Base-by-base conservation (phyloP, 2,329 filamentous ascomycete genomes). In the Penicillium hesseltinei region DNA sequence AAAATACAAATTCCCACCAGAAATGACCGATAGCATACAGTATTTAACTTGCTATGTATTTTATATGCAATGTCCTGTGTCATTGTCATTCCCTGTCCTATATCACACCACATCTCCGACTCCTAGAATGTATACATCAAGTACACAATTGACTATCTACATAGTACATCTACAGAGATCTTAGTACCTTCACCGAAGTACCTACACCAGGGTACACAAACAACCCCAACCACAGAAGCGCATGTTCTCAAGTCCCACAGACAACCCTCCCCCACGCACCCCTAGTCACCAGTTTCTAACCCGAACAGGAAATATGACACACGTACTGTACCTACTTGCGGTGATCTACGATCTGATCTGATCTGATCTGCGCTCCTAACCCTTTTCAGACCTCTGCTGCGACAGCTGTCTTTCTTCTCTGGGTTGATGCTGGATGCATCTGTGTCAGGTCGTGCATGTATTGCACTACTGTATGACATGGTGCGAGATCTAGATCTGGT, bases 401-500 rank as follows among this genome's bases (percentile, higher is more conserved):
- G 25, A 15, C 10, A 17, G 43, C 17, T 29, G 25, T 8, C 7
- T 29, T 33, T 23, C 13, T 19, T 17, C 17, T 23, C 45, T 31
- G 2, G 40, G 40, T 38, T 56, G 25, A 56, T 56, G 46, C 53
- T 6, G 19, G 39, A 23, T 19, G 23, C 4, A 19, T 51, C 15
- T 45, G 53, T 56, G 40, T 35, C 25, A 55, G 23, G 53, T 51
- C 19, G 19, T 21, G 39, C 39, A 21, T 31, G 17, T 40, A 36
- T 49, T 21, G 44, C 50, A 40, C 27, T 5, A 50, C 45, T n/a
- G 17, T 39, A 49, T 35, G 8, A 49, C 44, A 10, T 11, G n/a
- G 33, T 33, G 10, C 7, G 10, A 42, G 52, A 54, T 54, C 51
- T 19, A 48, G 42, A 54, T 48, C 42, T 48, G 42, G 40, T 27